Evolutionary conservation across 495 filamentous ascomycete genomes (phyloP), one percentile per base, ranked within the genome.

Genomic region (Cryomyces minteri): DNA sequence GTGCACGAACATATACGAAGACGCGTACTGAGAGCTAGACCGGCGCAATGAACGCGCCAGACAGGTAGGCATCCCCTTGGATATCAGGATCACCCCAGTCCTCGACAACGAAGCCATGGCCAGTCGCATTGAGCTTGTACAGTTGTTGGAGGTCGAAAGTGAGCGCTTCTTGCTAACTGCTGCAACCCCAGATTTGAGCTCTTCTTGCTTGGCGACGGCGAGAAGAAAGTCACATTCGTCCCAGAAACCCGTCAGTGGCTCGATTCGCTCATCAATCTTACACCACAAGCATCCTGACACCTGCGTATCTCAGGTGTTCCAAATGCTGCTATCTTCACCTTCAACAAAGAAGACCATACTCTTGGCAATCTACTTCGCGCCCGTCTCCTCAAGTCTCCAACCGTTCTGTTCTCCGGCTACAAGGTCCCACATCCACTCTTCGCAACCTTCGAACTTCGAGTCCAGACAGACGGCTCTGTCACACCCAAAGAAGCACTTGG

Each of bases 291-390:
- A 39, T 12, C n/a, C 51, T 43, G n/a, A 29, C n/a, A 14, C 39
- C 28, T 37, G 36, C 10, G n/a, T 42, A 5, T 39, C 6, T 39
- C 43, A 93, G 88, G 88, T 49, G 82, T 79, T 72, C 68, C 88
- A 54, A 73, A 92, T 67, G 70, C 76, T 52, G 80, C 86, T 12
- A 80, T 93, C 58, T 96, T 99, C 67, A 80, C 79, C 44, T 80
- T 99, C 65, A 79, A 84, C 60, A 95, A 94, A 62, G 92, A 99
- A 58, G 92, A 99, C 58, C 90, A 96, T 63, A 96, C 92, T 0
- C 72, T 99, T 39, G 90, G 77, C 47, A 95, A 96, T 58, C 70
- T 96, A 48, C 73, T 99, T 38, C 74, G 77, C 46, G 73, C 78
- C 44, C 82, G 84, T 48, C 81, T 96, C 40, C 71, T 84, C 54